A percentile compares a stretch with the other conserved stretches of the same genome.
phyloP scores from a whole-genome alignment of 2,329 filamentous ascomycete species.

The Aspergillus sp. region DNA sequence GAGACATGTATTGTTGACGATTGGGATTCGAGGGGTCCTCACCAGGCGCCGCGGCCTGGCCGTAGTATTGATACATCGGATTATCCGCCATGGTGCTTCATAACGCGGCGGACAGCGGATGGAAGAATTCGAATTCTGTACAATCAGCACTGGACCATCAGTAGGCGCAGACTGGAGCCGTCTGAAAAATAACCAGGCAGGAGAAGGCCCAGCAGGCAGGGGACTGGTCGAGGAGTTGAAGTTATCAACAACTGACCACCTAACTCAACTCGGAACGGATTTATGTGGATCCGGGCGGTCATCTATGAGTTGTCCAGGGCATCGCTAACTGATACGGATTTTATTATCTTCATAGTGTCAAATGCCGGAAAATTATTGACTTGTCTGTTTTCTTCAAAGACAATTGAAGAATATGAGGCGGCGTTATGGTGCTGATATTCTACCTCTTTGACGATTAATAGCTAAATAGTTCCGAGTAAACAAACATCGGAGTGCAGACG shows the following conservation, averaged over 20 bases:
- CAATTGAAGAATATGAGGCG: no score
- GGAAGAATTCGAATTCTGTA: constrained; percentile 1
- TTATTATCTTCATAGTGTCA: no score
- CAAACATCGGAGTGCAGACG: no score
- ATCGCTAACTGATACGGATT: no score
- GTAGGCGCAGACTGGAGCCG: not conserved
- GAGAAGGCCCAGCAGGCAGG: constrained; percentile 7
- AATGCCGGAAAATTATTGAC: not conserved
- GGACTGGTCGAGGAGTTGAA: constrained; percentile 9
- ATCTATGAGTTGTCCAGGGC: not conserved
- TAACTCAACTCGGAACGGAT: constrained; percentile 21
- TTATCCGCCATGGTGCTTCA: constrained; percentile 38
- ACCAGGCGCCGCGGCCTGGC: constrained; percentile 25
- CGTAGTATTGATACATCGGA: constrained; percentile 35
- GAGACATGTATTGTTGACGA: constrained; percentile 37
- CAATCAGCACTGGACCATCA: constrained; percentile 1
- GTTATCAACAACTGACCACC: constrained; percentile 30
- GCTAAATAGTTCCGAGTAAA: no score
- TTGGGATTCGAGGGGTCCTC: constrained; percentile 52
- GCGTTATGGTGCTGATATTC: no score
- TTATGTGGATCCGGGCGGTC: constrained; percentile 20
- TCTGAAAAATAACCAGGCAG: constrained; percentile 3
- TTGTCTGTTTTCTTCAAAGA: not conserved
- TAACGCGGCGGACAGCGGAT: constrained; percentile 12
- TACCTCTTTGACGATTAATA: no score